Conservation (phyloP, 768 basidiomycete species). For the Xerocomus potaroensis region DNA sequence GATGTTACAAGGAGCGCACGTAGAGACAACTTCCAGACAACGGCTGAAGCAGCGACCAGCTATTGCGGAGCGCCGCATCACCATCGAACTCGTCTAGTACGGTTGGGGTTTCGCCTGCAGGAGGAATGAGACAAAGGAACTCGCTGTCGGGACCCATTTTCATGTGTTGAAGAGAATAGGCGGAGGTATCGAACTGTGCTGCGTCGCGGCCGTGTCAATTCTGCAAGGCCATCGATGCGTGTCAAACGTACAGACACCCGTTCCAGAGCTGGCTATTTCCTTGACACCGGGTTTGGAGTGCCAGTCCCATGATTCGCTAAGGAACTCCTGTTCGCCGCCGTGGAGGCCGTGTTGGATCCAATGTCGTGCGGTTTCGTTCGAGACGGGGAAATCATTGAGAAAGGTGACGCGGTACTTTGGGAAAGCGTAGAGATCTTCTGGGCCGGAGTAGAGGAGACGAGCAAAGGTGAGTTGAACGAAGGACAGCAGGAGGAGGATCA, state of each 20-base stretch:
- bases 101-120: constrained; percentile 45
- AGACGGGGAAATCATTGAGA: constrained; percentile 72
- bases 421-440: constrained; percentile 76
- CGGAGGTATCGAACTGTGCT: constrained; percentile 27
- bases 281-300: constrained; percentile 40
- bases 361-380: constrained; percentile 64
- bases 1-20: constrained; percentile 57
- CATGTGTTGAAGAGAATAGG: constrained; percentile 67
- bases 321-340: constrained; percentile 75
- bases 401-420: constrained; percentile 80
- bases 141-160: constrained; percentile 64
- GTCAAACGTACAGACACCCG: constrained; percentile 40
- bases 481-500: constrained; percentile 16
- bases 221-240: constrained; percentile 5
- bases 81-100: constrained; percentile 51
- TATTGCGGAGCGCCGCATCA: constrained; percentile 64
- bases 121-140: constrained; percentile 78
- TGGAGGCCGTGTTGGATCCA: constrained; percentile 72
- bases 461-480: constrained; percentile 18
- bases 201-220: constrained; percentile 12
- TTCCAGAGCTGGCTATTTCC: constrained; percentile 57
- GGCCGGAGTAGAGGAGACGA: constrained; percentile 59
- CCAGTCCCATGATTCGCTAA: constrained; percentile 57
- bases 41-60: constrained; percentile 80
- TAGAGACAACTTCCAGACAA: constrained; percentile 80